Base-by-base conservation (phyloP, 1,284 basidiomycete species). In the Trichosporon asahii region DNA sequence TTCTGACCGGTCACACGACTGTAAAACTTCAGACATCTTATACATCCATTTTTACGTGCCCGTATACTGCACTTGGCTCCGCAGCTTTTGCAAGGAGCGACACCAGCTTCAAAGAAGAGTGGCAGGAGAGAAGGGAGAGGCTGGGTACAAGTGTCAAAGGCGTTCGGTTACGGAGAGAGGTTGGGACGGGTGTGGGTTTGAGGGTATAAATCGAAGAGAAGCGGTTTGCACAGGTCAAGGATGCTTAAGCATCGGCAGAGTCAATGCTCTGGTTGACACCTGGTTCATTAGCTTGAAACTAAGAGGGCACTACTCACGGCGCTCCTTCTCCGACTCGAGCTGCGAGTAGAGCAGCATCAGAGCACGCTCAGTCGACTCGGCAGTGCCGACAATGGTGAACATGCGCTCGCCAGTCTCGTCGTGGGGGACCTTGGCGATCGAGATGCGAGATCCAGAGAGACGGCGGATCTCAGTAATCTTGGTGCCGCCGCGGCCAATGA, bases 391-490 rank as follows among this genome's bases (percentile, higher is more conserved):
- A 81, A 99, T 98, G 71, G 97, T 98, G 85, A 99, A 99, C 95
- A 99, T 98, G 77, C 96, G 88, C 86, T 99, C 96, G 76, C 96
- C 96, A 66, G 94, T 95, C 80, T 98, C 97, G 80, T 98, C 96
- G 80, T 99, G 96, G 25, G 96, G 94, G 66, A 94, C 92, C 86
- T 99, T 99, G 77, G 96, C 97, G 78, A 99, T 99, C 70, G 91
- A 94, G 83, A 99, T 99, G 85, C 95, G 93, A 75, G 93, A 95
- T 61, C 96, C 96, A 72, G 93, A 95, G 68, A 98, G 88, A 70
- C 96, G 91, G 76, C 96, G 92, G 82, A 99, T 99, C 85, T 99
- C 96, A 71, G 95, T 98, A 78, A 99, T 99, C 88, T 98, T 99
- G 77, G 93, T 92, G 40, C 96, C 96, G 79, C 92, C 94, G 76